Evolutionary conservation across 177 flowering plant genomes (phyloP).

Genomic region (Telopea speciosissima): DNA sequence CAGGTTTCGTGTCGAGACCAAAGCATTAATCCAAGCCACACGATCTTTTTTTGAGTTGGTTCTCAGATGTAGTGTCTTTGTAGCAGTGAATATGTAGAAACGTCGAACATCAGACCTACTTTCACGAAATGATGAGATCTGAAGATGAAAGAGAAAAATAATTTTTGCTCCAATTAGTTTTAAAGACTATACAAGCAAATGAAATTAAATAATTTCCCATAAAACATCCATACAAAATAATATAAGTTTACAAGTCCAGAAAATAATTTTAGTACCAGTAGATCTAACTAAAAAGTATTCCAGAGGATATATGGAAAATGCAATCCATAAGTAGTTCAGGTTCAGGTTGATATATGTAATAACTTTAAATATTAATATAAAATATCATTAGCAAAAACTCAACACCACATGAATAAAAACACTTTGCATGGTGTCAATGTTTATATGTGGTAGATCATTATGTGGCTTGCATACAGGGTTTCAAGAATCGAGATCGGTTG

Average conservation of each 20-base stretch:
- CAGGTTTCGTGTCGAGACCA: conserved; percentile 49
- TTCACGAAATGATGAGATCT: conserved; percentile 84
- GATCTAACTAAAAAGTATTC: not conserved
- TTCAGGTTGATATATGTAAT: not conserved
- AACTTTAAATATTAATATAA: no score
- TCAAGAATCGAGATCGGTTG: no score
- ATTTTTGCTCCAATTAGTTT: conserved; percentile 1
- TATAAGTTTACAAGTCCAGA: no score
- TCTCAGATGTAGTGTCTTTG: conserved; percentile 86
- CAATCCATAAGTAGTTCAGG: not conserved
- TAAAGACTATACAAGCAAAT: conserved; percentile 1
- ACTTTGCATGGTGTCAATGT: no score
- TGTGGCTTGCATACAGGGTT: not conserved
- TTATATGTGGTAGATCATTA: not conserved
- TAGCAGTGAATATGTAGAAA: conserved; percentile 89
- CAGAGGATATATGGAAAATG: not conserved
- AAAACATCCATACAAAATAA: no score
- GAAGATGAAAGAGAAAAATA: conserved; percentile 7
- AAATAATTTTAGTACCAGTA: no score
- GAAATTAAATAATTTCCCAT: not conserved
- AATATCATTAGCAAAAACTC: not conserved
- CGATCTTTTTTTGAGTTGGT: conserved; percentile 67
- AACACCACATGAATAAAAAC: not conserved
- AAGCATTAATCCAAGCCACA: conserved; percentile 78
- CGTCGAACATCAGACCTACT: conserved; percentile 77